Percentiles rank a stretch among this genome's conserved stretches.
Conservation (phyloP, 1,139 yeast genomes). For the Pichia sp. region DNA sequence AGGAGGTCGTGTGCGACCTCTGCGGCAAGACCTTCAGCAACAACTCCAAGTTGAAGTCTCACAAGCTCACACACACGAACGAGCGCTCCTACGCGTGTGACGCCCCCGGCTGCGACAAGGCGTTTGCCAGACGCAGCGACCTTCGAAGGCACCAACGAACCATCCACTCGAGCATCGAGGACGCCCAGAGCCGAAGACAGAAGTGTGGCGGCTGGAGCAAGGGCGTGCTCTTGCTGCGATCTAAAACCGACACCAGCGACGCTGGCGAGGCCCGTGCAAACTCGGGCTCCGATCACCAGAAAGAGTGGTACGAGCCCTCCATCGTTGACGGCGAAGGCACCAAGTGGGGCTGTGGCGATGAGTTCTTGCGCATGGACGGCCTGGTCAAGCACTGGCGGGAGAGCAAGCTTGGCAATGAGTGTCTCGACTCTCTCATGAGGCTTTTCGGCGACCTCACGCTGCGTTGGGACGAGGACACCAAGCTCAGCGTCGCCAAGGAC, state of each 20-base stretch:
- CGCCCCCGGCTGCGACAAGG: conserved; percentile 63
- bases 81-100: conserved; percentile 1
- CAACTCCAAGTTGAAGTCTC: conserved; percentile 6
- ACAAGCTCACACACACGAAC: conserved; percentile 1
- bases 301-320: conserved; percentile 3
- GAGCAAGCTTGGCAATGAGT: conserved; percentile 1
- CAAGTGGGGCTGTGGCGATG: conserved; percentile 9
- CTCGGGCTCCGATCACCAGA: not conserved
- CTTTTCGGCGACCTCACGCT: conserved; percentile 2
- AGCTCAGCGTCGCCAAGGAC: conserved; percentile 1
- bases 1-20: not conserved
- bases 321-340: not conserved
- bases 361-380: conserved; percentile 10
- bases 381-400: conserved; percentile 9
- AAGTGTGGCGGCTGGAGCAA: conserved; percentile 9
- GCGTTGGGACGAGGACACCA: not conserved
- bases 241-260: not conserved
- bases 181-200: conserved; percentile 1
- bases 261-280: not conserved
- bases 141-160: conserved; percentile 82
- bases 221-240: not conserved
- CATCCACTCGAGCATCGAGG: conserved; percentile 2
- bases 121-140: conserved; percentile 95
- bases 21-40: conserved; percentile 3
- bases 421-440: not conserved